Evolutionary conservation across 2,329 filamentous ascomycete genomes (phyloP).

Genomic region (Colletotrichum melonis): DNA sequence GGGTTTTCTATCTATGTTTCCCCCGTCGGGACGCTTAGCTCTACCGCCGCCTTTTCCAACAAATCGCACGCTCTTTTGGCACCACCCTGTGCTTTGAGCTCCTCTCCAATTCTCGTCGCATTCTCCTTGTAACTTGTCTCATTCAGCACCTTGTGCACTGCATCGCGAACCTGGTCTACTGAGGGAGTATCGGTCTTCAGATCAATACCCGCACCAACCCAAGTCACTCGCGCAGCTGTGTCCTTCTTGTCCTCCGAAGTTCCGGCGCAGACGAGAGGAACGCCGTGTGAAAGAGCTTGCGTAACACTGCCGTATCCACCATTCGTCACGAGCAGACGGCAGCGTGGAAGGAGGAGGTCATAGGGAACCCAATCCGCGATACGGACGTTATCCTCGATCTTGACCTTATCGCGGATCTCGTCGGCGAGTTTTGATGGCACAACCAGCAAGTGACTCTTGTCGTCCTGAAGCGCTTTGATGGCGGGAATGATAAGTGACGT

Average conservation of each 20-base stretch:
- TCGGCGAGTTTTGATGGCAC: constrained; percentile 46
- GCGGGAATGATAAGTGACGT: constrained; percentile 50
- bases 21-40: background rate
- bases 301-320: constrained; percentile 52
- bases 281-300: constrained; percentile 47
- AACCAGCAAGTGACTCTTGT: constrained; percentile 44
- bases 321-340: constrained; percentile 49
- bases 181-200: constrained; percentile 48
- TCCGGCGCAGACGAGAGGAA: constrained; percentile 49
- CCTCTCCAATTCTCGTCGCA: constrained; percentile 40
- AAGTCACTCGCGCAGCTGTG: constrained; percentile 47
- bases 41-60: constrained; percentile 40
- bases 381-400: constrained; percentile 41
- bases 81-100: constrained; percentile 44
- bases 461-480: constrained; percentile 45
- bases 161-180: constrained; percentile 39
- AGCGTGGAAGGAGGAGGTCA: constrained; percentile 46
- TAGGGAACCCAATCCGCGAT: constrained; percentile 51
- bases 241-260: constrained; percentile 52
- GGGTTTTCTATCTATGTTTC: background rate
- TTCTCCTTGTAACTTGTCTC: constrained; percentile 39
- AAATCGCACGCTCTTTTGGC: constrained; percentile 41
- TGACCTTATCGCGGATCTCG: constrained; percentile 40
- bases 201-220: constrained; percentile 48
- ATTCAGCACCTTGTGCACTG: constrained; percentile 41